Base-by-base conservation (phyloP, 2,329 filamentous ascomycete genomes). In the Pseudogymnoascus sp. region DNA sequence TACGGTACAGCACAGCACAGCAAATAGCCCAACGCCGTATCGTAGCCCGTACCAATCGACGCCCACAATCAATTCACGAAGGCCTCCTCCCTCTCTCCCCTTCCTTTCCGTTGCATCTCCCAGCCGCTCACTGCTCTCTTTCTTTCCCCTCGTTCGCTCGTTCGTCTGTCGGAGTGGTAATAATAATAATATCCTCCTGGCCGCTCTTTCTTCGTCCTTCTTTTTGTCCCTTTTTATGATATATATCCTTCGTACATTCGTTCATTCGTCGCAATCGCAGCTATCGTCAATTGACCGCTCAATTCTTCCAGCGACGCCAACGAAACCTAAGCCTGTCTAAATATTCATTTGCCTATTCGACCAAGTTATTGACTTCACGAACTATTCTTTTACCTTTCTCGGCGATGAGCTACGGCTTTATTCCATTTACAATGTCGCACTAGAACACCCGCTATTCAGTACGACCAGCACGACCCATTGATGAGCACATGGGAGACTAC, bases 111-210 rank as follows among this genome's bases (percentile, higher is more conserved):
- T 45, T 45, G 59, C 33, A 45, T 45, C 59, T 60, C 16, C 59
- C 21, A 60, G 59, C 59, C 59, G 59, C 59, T 60, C 59, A 45
- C 39, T 55, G 29, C 29, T 19, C 29, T 55, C 49, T 55, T 55
- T 55, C 49, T 21, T 55, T 55, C 16, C 29, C 49, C 49, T 55
- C 49, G 49, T 55, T 55, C 49, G 29, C 49, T 55, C 49, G n/a
- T 55, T 55, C 49, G 29, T 11, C 49, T 10, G n/a, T 55, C 26
- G 29, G 49, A 55, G 49, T 55, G 49, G 49, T 55, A 55, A 21
- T 60, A 60, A n/a, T 60, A 38, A 60, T 60, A 60, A 60, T 60
- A 60, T 60, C 59, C 59, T 60, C 59, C 35, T 23, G 21, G 59
- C 35, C 33, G 35, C 35, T 45, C 59, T 6, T 60, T 60, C 49